Evolutionary conservation across 495 filamentous ascomycete species (phyloP).

Genomic region (Lasiosphaeria hispida): DNA sequence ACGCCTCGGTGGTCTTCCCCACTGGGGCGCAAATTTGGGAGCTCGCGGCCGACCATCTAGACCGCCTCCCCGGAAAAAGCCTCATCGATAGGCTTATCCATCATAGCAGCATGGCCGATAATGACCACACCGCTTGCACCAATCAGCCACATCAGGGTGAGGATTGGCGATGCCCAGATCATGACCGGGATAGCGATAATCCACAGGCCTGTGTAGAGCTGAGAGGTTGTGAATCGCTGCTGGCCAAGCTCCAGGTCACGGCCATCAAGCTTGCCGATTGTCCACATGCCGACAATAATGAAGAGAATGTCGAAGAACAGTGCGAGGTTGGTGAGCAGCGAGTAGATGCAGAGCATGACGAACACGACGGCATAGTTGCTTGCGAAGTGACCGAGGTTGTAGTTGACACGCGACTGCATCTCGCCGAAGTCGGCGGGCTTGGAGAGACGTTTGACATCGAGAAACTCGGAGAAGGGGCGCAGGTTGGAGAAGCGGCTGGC

Average conservation of each 20-base stretch:
- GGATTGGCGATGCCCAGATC: constrained; percentile 75
- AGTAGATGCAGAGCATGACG: constrained; percentile 92
- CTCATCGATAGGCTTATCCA: constrained; percentile 99
- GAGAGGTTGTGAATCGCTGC: constrained; percentile 79
- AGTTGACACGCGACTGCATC: constrained; percentile 90
- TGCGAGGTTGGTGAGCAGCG: constrained; percentile 75
- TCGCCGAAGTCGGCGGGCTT: constrained; percentile 91
- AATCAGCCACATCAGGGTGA: constrained; percentile 87
- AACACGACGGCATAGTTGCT: constrained; percentile 97
- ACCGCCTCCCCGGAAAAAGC: constrained; percentile 99
- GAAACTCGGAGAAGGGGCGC: constrained; percentile 85
- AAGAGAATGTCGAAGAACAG: constrained; percentile 91
- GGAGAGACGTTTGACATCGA: constrained; percentile 91
- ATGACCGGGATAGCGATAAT: constrained; percentile 78
- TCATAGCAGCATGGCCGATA: constrained; percentile 88
- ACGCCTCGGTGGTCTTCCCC: constrained; percentile 97
- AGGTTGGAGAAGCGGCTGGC: constrained; percentile 87
- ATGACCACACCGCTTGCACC: constrained; percentile 89
- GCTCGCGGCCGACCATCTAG: constrained; percentile 99
- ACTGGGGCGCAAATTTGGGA: constrained; percentile 91
- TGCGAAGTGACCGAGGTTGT: constrained; percentile 94
- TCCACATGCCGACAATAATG: constrained; percentile 78
- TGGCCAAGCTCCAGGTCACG: constrained; percentile 83
- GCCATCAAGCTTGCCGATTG: constrained; percentile 84
- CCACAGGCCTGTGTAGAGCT: constrained; percentile 88